These are phyloP conservation scores for Fagopyrum homotropicum DNA, from an alignment of 148 eudicot species.

Conservation along the genomic window DNA sequence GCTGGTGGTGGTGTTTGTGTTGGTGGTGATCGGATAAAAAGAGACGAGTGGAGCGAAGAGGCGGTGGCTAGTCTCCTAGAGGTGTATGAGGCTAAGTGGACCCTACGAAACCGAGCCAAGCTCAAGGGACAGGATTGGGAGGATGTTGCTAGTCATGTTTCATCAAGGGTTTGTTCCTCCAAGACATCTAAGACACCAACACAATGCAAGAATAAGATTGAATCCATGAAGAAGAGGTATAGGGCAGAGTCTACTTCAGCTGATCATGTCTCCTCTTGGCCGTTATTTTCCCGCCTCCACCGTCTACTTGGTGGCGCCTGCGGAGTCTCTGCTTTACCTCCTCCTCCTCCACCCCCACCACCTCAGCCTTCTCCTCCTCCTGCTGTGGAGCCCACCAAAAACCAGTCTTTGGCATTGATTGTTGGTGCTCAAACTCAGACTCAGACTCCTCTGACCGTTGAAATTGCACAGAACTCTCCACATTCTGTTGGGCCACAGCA, in stretches of 20 bases:
- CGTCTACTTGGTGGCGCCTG: constrained; percentile 53
- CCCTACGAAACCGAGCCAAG: constrained; percentile 76
- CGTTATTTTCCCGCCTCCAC: constrained; percentile 66
- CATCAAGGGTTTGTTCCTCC: constrained; percentile 30
- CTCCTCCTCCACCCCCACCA: constrained; percentile 5
- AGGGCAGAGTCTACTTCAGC: constrained; percentile 60
- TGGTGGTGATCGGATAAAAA: constrained; percentile 48
- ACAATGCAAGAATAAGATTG: constrained; percentile 93
- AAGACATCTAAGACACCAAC: constrained; percentile 81
- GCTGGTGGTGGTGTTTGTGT: constrained; percentile 3
- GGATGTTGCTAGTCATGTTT: constrained; percentile 75
- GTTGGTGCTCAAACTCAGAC: not conserved
- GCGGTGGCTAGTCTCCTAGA: constrained; percentile 69
- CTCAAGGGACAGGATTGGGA: constrained; percentile 96
- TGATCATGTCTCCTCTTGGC: constrained; percentile 56
- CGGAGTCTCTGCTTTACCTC: constrained; percentile 7
- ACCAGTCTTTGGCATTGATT: not conserved
- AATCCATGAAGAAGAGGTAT: constrained; percentile 93
- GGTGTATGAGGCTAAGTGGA: constrained; percentile 83
- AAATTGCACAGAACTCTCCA: constrained; percentile 39
- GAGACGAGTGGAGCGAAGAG: constrained; percentile 98
- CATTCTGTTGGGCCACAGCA: constrained; percentile 45
- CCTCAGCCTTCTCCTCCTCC: constrained; percentile 1
- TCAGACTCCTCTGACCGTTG: constrained; percentile 12
- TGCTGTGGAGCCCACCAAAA: constrained; percentile 7